Base-by-base conservation (phyloP, 2,329 filamentous ascomycete genomes). In the Fusarium euwallaceae region DNA sequence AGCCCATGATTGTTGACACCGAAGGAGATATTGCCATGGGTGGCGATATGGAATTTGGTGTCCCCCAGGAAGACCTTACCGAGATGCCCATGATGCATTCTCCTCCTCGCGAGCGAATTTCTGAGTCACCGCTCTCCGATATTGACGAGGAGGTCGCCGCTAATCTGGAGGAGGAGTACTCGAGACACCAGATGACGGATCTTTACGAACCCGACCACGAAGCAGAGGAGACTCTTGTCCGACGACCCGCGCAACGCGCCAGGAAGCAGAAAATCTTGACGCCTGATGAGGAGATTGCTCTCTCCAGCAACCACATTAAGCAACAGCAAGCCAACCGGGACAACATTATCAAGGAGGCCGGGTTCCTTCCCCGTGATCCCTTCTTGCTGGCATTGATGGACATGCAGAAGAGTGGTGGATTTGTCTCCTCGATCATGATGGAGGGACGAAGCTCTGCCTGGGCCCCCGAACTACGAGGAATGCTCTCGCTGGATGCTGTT, bases 391-490 rank as follows among this genome's bases (percentile, higher is more conserved):
- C 95, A 37, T 86, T 99, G 24, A 93, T 98, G 87, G 94, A 95
- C 78, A 93, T 98, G 89, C 97, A 98, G 82, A 95, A 93, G 84
- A 95, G 90, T 64, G 96, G 97, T 64, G 94, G 92, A 43, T 98
- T 99, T 78, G 94, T 98, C 20, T 94, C 93, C 5, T 95, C 91
- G 78, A 92, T 98, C 73, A 92, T 98, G 84, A 92, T 94, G 62
- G 94, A 95, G 71, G 94, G 92, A 41, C 91, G 94, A 73, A 92
- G 92, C 76, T 89, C 90, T 75, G 91, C 90, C 48, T 98, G 95
- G 95, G 96, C 96, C 4, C 96, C 96, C 1, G 97, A 99, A 84
- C 88, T 99, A 22, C 92, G 94, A 70, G 95, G 93, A n/a, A 91
- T 99, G 78, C 87, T 98, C n/a, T 97, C 95, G 2, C 87, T 98